Conservation (phyloP, 139 green algal species). For the Diplosphaera chodatii region DNA sequence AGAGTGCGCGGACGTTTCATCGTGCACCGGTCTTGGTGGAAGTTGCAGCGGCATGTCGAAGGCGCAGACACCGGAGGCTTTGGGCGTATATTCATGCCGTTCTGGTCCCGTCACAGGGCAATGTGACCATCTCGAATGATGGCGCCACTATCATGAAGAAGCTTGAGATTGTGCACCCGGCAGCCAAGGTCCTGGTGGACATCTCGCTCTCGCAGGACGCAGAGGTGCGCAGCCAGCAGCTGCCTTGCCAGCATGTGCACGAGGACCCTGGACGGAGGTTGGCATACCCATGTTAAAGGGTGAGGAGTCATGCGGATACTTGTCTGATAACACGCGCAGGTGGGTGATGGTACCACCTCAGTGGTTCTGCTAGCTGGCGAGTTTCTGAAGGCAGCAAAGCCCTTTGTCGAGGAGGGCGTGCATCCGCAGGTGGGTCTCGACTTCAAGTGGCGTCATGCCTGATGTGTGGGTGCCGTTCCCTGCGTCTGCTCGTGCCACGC, state of each 20-base stretch:
- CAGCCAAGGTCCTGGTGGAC: constrained; percentile 93
- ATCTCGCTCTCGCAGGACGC: constrained; percentile 93
- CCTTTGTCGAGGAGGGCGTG: constrained; percentile 95
- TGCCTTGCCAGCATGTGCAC: too few species aligned
- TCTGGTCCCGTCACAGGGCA: constrained; percentile 52
- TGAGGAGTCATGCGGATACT: too few species aligned
- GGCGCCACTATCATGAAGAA: constrained; percentile 99
- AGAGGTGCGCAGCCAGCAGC: constrained; percentile 71
- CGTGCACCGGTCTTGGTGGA: too few species aligned
- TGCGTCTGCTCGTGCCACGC: too few species aligned
- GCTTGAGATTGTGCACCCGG: constrained; percentile 96
- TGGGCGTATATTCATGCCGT: too few species aligned
- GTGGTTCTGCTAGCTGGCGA: constrained; percentile 95
- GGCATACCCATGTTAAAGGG: too few species aligned
- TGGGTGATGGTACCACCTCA: constrained; percentile 97
- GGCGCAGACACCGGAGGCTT: too few species aligned
- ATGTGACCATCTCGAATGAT: constrained; percentile 95
- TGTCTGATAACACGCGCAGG: too few species aligned
- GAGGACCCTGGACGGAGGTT: too few species aligned
- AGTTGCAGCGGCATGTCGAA: too few species aligned
- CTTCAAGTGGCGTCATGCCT: too few species aligned
- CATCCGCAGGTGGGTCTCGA: constrained; percentile 83
- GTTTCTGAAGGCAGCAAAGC: constrained; percentile 89
- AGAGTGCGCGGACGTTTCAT: constrained; percentile 40
- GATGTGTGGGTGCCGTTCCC: too few species aligned